Evolutionary conservation across 306 rosid species (phyloP).

Genomic region (Citrullus mucosospermus): DNA sequence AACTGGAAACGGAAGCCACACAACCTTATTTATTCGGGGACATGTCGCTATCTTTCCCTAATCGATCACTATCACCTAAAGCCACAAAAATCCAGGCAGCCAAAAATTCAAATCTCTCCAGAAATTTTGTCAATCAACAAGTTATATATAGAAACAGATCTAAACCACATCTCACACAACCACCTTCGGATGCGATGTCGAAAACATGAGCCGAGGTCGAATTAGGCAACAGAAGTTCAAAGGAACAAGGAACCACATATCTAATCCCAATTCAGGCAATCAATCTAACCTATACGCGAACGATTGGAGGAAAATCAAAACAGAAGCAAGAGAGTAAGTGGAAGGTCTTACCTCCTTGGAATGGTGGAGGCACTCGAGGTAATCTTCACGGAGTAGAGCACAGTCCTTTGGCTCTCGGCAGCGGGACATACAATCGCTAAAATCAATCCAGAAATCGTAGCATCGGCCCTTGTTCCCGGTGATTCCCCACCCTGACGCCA

Average conservation of each 20-base stretch:
- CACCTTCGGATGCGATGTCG: background rate
- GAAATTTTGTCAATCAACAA: background rate
- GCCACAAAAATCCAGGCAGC: background rate
- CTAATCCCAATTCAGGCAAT: background rate
- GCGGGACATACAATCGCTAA: conserved; percentile 95
- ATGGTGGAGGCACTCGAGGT: conserved; percentile 97
- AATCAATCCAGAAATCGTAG: conserved; percentile 98
- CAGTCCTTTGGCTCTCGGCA: conserved; percentile 96
- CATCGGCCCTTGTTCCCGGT: conserved; percentile 91
- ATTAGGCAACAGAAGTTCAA: background rate
- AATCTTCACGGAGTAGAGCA: conserved; percentile 88
- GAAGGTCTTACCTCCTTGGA: conserved; percentile 63
- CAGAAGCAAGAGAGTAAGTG: background rate
- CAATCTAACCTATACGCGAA: background rate
- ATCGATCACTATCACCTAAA: background rate
- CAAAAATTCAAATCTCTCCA: background rate
- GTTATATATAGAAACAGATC: background rate
- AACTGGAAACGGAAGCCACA: background rate
- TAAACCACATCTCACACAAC: background rate
- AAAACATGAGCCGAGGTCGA: background rate
- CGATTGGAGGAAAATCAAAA: background rate
- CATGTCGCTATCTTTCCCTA: background rate
- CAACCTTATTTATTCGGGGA: background rate
- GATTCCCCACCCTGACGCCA: conserved; percentile 99
- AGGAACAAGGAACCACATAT: background rate